phyloP scores from a whole-genome alignment of 164 flowering plant species.

The Cinnamomum chago region DNA sequence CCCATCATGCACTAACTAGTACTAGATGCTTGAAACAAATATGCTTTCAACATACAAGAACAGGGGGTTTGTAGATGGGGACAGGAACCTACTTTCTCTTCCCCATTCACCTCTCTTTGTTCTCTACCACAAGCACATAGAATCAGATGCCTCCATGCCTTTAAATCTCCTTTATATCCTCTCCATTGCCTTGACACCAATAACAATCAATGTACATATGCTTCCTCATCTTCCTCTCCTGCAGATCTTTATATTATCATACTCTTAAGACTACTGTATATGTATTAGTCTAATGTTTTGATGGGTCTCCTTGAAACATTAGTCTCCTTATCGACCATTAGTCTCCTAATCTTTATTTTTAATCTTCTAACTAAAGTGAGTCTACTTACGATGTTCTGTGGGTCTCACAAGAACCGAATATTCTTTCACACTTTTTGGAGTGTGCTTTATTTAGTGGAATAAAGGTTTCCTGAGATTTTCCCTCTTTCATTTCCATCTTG shows the following conservation, averaged over 20 bases:
- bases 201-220: no score
- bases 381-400: constrained; percentile 1
- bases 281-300: not conserved
- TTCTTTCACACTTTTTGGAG: constrained; percentile 24
- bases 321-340: not conserved
- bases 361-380: not conserved
- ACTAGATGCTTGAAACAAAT: constrained; percentile 1
- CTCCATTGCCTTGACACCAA: not conserved
- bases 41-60: not conserved
- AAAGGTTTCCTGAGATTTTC: not conserved
- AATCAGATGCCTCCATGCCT: constrained; percentile 8
- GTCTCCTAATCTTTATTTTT: not conserved
- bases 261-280: not conserved
- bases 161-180: constrained; percentile 7
- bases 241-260: not conserved
- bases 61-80: not conserved
- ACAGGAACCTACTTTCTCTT: constrained; percentile 16
- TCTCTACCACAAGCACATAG: constrained; percentile 2
- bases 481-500: not conserved
- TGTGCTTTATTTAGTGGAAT: constrained; percentile 2
- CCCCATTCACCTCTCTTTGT: constrained; percentile 2
- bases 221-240: not conserved
- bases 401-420: constrained; percentile 11
- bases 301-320: not conserved
- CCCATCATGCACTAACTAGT: not conserved